Evolutionary conservation across 768 basidiomycete species (phyloP).

Genomic region (Leccinum obscurum): DNA sequence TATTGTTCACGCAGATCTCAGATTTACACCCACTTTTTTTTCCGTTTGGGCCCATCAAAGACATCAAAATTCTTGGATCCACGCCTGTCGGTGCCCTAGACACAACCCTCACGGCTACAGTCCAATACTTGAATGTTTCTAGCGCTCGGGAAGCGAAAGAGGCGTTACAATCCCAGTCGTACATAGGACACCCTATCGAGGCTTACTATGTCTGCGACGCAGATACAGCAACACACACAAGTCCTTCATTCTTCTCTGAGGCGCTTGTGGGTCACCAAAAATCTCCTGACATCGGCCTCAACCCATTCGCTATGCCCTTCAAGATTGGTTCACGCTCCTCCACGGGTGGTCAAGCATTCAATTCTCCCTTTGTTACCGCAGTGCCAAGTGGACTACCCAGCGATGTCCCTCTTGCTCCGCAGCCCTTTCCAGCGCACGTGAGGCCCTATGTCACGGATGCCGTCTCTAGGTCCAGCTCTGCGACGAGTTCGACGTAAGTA

Average conservation of each 20-base stretch:
- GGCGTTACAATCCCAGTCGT: slow-evolving; percentile 59
- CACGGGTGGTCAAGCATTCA: slow-evolving; percentile 4
- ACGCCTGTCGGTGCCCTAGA: slow-evolving; percentile 33
- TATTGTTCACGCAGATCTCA: slow-evolving; percentile 64
- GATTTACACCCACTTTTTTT: slow-evolving; percentile 74
- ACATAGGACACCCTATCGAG: slow-evolving; percentile 47
- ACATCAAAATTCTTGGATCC: slow-evolving; percentile 50
- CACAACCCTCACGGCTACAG: slow-evolving; percentile 54
- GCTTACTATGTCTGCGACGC: slow-evolving; percentile 37
- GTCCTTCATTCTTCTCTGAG: slow-evolving; percentile 13
- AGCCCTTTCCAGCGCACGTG: slow-evolving; percentile 18
- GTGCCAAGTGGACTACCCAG: slow-evolving; percentile 20
- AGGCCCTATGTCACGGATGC: slow-evolving; percentile 19
- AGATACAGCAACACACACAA: slow-evolving; percentile 4
- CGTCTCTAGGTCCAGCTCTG: slow-evolving; percentile 35
- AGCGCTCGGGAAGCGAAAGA: slow-evolving; percentile 68
- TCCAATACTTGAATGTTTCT: slow-evolving; percentile 57
- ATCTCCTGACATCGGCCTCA: slow-evolving; percentile 26
- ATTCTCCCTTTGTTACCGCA: slow-evolving; percentile 6
- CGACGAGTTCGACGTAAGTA: slow-evolving; percentile 35
- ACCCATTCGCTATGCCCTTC: slow-evolving; percentile 36
- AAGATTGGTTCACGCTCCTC: slow-evolving; percentile 17
- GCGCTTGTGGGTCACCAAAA: slow-evolving; percentile 15
- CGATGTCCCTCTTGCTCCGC: slow-evolving; percentile 29
- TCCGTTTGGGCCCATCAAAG: slow-evolving; percentile 70